Conservation (phyloP, 306 rosid species). For the Cicer cuneatum region DNA sequence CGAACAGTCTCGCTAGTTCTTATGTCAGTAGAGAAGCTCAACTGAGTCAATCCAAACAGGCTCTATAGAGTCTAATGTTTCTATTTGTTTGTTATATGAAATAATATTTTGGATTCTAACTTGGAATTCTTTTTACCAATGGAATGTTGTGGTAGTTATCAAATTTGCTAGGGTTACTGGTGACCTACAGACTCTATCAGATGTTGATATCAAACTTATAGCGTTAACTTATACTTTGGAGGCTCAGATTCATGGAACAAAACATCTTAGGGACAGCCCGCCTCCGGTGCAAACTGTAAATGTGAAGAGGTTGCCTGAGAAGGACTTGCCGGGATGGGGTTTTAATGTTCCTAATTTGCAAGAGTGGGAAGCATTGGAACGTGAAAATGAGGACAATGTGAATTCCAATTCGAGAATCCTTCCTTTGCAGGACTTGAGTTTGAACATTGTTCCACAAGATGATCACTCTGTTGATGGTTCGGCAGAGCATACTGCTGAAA, state of each 20-base stretch:
- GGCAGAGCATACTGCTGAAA: constrained; percentile 45
- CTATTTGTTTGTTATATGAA: not conserved
- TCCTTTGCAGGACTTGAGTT: constrained; percentile 77
- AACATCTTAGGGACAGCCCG: constrained; percentile 74
- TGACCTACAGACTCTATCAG: constrained; percentile 91
- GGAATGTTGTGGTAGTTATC: constrained; percentile 54
- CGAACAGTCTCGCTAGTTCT: too few species aligned
- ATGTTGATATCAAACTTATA: constrained; percentile 83
- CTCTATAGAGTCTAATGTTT: not conserved
- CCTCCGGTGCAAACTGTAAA: constrained; percentile 76
- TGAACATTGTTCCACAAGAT: constrained; percentile 64
- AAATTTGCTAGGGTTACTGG: constrained; percentile 93
- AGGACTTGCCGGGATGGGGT: constrained; percentile 98
- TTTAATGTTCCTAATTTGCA: constrained; percentile 81
- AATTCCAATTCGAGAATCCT: constrained; percentile 67
- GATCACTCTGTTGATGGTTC: constrained; percentile 51
- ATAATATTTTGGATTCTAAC: constrained; percentile 29
- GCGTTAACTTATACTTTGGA: constrained; percentile 81
- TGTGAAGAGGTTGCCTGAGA: constrained; percentile 80
- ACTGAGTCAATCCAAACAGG: not conserved
- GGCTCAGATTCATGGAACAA: constrained; percentile 79
- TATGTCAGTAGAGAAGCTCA: too few species aligned
- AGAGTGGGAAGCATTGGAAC: constrained; percentile 92
- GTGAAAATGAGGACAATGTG: constrained; percentile 48
- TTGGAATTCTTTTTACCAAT: constrained; percentile 9